A percentile compares a stretch with the other conserved stretches of the same genome.
Conservation (phyloP, 108 stramenopile genomes). For the Skeletonema potamos region DNA sequence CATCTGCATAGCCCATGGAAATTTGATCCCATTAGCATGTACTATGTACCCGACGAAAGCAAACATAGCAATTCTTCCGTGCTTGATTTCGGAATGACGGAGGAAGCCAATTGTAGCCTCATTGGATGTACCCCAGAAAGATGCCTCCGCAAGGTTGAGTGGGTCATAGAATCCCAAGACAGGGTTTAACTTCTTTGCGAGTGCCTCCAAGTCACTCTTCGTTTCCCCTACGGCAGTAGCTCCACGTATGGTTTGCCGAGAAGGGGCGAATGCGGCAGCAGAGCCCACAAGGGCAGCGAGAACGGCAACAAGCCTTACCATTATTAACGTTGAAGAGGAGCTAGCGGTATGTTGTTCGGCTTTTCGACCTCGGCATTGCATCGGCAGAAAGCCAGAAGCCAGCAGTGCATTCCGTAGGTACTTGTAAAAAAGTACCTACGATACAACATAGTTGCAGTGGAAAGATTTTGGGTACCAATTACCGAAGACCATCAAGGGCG, state of each 20-base stretch:
- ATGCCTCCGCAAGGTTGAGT: slow-evolving; percentile 41
- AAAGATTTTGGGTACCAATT: too few species aligned
- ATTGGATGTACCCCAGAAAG: slow-evolving; percentile 58
- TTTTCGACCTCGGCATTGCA: too few species aligned
- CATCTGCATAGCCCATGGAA: slow-evolving; percentile 64
- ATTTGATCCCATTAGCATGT: slow-evolving; percentile 59
- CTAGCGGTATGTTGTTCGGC: too few species aligned
- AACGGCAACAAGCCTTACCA: slow-evolving; percentile 56
- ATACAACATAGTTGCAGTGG: neutral
- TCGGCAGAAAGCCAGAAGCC: too few species aligned
- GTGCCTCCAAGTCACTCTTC: slow-evolving; percentile 68
- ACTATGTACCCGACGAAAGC: slow-evolving; percentile 74
- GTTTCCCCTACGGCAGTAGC: slow-evolving; percentile 54
- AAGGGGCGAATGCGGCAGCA: slow-evolving; percentile 63
- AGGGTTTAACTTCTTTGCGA: slow-evolving; percentile 71
- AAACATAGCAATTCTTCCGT: slow-evolving; percentile 60
- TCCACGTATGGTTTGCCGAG: slow-evolving; percentile 15
- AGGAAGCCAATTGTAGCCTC: slow-evolving; percentile 68
- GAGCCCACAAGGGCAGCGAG: slow-evolving; percentile 38
- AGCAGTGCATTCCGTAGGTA: too few species aligned
- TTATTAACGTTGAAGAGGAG: neutral
- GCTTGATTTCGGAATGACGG: slow-evolving; percentile 64
- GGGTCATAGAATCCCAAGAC: slow-evolving; percentile 70
- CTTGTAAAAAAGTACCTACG: too few species aligned
- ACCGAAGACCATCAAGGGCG: too few species aligned